Evolutionary conservation across 1,139 yeast genomes (phyloP).

Genomic region (Meyerozyma carpophila): DNA sequence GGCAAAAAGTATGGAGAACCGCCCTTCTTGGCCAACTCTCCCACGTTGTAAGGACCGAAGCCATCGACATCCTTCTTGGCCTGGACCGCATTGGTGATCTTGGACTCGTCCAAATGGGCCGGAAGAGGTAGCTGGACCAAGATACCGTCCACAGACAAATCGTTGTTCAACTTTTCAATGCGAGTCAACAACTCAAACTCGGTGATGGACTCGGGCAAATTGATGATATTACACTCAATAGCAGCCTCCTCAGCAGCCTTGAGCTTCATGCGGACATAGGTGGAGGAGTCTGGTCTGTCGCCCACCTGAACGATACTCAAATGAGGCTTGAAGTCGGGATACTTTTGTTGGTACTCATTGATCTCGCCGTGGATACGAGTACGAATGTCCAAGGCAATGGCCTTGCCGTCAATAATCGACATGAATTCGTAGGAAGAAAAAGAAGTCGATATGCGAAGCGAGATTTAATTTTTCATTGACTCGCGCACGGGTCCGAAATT

Average conservation of each 20-base stretch:
- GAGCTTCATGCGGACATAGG: conserved; percentile 93
- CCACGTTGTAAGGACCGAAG: conserved; percentile 83
- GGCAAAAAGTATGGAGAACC: conserved; percentile 87
- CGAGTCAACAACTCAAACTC: conserved; percentile 56
- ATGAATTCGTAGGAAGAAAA: not conserved
- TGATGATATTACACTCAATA: conserved; percentile 64
- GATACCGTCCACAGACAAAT: conserved; percentile 74
- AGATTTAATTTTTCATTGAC: conserved; percentile 1
- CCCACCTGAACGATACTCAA: conserved; percentile 90
- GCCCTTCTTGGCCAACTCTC: conserved; percentile 85
- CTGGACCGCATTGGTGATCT: conserved; percentile 69
- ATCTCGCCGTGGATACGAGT: conserved; percentile 51
- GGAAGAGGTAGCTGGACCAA: conserved; percentile 92
- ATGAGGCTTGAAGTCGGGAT: conserved; percentile 66
- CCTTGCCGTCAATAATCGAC: conserved; percentile 60
- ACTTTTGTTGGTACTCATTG: conserved; percentile 43
- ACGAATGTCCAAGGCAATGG: conserved; percentile 56
- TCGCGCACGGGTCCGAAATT: not conserved
- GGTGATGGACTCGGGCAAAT: conserved; percentile 56
- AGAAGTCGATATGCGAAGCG: not conserved
- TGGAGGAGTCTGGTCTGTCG: conserved; percentile 79
- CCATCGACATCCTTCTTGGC: conserved; percentile 94
- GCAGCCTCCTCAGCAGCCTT: conserved; percentile 87
- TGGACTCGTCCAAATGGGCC: conserved; percentile 68
- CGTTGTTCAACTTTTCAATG: conserved; percentile 61